phyloP scores from a whole-genome alignment of 176 grass and related monocot species.

The Triticum dicoccoides region DNA sequence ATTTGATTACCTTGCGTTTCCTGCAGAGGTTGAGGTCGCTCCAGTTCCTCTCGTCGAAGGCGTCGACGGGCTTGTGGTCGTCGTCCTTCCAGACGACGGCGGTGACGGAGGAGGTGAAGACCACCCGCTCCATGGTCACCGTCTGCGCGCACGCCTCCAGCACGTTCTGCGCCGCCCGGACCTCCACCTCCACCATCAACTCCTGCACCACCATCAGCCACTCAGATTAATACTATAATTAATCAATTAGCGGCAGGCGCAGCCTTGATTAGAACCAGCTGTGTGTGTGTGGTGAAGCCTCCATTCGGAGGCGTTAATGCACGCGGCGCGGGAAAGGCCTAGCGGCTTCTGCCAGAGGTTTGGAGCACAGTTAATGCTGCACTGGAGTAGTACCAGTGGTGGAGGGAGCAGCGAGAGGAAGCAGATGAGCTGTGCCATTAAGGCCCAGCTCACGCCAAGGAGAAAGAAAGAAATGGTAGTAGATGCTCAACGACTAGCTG shows the following conservation, averaged over 20 bases:
- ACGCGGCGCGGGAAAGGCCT: background rate
- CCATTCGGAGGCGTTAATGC: slow-evolving; percentile 30
- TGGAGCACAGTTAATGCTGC: slow-evolving; percentile 21
- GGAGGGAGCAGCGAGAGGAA: background rate
- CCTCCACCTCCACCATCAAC: slow-evolving; percentile 61
- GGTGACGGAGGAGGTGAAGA: slow-evolving; percentile 94
- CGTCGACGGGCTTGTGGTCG: background rate
- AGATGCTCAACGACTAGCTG: background rate
- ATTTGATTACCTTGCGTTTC: slow-evolving; percentile 60
- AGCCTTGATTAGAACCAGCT: too few species aligned
- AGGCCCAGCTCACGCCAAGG: slow-evolving; percentile 35
- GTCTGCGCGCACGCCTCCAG: slow-evolving; percentile 90
- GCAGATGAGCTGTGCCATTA: slow-evolving; percentile 56
- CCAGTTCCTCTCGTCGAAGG: slow-evolving; percentile 73
- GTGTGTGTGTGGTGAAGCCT: background rate
- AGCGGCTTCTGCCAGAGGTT: background rate
- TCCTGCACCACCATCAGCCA: slow-evolving; percentile 41
- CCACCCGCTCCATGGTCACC: slow-evolving; percentile 69
- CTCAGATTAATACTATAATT: background rate
- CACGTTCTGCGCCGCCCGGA: slow-evolving; percentile 89
- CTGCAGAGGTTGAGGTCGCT: slow-evolving; percentile 81
- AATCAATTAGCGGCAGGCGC: background rate
- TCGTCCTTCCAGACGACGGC: slow-evolving; percentile 71
- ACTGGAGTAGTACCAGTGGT: background rate
- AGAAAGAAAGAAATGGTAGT: background rate